Evolutionary conservation across 2,329 filamentous ascomycete species (phyloP).

Genomic region (Madurella mycetomatis): DNA sequence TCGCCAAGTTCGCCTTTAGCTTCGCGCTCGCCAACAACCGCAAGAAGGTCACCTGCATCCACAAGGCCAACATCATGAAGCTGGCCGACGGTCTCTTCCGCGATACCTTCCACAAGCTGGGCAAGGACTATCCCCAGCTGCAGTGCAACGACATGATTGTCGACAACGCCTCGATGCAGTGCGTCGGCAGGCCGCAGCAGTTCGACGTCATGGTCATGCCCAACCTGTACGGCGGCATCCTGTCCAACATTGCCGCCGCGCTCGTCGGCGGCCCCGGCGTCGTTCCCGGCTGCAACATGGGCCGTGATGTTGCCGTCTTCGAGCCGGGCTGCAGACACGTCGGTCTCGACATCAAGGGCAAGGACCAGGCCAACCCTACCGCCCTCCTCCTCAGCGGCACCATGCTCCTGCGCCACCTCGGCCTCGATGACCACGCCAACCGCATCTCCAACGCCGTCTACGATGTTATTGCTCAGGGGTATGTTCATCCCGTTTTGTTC

Average conservation of each 20-base stretch:
- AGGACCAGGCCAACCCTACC: slow-evolving; percentile 98
- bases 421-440: slow-evolving; percentile 97
- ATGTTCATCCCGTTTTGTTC: slow-evolving; percentile 34
- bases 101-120: slow-evolving; percentile 89
- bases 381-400: slow-evolving; percentile 90
- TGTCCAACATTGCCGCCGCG: slow-evolving; percentile 97
- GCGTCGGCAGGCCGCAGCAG: slow-evolving; percentile 91
- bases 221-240: slow-evolving; percentile 96
- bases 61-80: slow-evolving; percentile 99
- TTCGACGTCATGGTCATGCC: slow-evolving; percentile 99
- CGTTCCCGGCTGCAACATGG: slow-evolving; percentile 99
- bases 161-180: slow-evolving; percentile 99
- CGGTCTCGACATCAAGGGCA: slow-evolving; percentile 98
- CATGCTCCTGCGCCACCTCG: slow-evolving; percentile 96
- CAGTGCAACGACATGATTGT: slow-evolving; percentile 99
- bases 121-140: slow-evolving; percentile 91
- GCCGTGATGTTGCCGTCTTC: slow-evolving; percentile 94
- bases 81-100: slow-evolving; percentile 98
- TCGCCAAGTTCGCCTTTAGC: slow-evolving; percentile 96
- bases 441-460: slow-evolving; percentile 86
- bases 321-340: slow-evolving; percentile 99
- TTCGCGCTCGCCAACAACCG: slow-evolving; percentile 98
- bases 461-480: slow-evolving; percentile 82
- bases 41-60: slow-evolving; percentile 99
- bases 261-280: slow-evolving; percentile 96